Conservation (phyloP, 179 eudicot species). For the Actinidia arguta region DNA sequence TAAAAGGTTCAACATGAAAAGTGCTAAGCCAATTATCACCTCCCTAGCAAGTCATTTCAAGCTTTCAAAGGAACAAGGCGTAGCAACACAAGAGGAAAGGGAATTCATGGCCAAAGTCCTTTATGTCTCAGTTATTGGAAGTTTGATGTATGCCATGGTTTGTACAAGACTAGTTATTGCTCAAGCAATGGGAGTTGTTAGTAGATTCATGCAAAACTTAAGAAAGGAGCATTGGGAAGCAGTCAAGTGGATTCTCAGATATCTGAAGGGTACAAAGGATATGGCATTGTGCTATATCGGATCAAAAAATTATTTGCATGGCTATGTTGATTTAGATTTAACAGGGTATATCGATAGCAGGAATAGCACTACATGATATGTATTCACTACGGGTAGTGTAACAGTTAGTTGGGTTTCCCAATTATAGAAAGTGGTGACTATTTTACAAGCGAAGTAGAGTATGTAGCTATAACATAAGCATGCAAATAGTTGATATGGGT, state of each 20-base stretch:
- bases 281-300: no score
- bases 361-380: no score
- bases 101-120: background rate
- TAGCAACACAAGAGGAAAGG: background rate
- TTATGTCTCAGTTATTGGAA: background rate
- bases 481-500: no score
- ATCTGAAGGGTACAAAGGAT: background rate
- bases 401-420: no score
- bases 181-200: background rate
- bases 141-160: background rate
- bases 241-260: background rate
- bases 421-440: no score
- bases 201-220: no score
- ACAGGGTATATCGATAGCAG: no score
- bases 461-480: no score
- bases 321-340: no score
- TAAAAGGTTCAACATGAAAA: background rate
- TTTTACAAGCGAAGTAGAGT: no score
- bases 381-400: no score
- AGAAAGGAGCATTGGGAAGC: background rate
- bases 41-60: background rate
- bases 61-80: background rate
- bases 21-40: background rate
- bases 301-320: no score
- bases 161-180: background rate